Evolutionary conservation across 1,139 yeast species (phyloP).

Genomic region (Candida tetrigidarum): DNA sequence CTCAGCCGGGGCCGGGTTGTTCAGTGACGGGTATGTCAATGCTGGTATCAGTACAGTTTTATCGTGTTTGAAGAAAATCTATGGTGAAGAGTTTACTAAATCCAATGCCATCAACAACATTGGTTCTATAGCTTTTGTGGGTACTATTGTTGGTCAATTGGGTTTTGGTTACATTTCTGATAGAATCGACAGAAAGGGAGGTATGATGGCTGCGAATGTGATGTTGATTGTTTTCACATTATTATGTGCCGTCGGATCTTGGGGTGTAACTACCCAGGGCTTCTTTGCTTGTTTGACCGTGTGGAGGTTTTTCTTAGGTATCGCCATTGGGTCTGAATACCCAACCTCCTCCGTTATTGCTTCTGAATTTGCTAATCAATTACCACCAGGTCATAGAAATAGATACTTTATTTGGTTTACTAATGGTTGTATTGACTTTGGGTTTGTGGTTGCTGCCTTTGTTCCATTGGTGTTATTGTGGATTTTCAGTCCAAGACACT

Average conservation of each 20-base stretch:
- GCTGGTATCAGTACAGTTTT: conserved; percentile 79
- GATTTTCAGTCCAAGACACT: conserved; percentile 73
- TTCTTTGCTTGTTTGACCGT: conserved; percentile 81
- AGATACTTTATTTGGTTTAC: conserved; percentile 91
- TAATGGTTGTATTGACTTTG: conserved; percentile 82
- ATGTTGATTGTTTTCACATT: conserved; percentile 76
- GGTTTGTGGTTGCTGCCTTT: conserved; percentile 82
- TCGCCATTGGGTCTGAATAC: conserved; percentile 87
- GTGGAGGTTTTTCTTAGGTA: conserved; percentile 83
- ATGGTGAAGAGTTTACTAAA: conserved; percentile 61
- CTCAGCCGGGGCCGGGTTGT: conserved; percentile 88
- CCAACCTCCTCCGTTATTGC: conserved; percentile 94
- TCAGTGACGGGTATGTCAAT: conserved; percentile 89
- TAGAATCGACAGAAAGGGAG: conserved; percentile 73
- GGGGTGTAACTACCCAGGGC: conserved; percentile 79
- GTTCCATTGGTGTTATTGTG: conserved; percentile 85
- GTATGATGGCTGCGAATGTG: conserved; percentile 76
- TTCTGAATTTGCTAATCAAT: conserved; percentile 82
- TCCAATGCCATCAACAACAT: conserved; percentile 77
- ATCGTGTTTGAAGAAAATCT: conserved; percentile 66
- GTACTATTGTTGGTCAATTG: conserved; percentile 85
- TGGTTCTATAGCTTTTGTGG: conserved; percentile 85
- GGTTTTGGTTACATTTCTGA: conserved; percentile 80
- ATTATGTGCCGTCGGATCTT: conserved; percentile 73
- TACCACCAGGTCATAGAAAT: conserved; percentile 83